These are phyloP conservation scores for Calophaca sinica DNA, from an alignment of 306 rosid species.

Conservation along the genomic window DNA sequence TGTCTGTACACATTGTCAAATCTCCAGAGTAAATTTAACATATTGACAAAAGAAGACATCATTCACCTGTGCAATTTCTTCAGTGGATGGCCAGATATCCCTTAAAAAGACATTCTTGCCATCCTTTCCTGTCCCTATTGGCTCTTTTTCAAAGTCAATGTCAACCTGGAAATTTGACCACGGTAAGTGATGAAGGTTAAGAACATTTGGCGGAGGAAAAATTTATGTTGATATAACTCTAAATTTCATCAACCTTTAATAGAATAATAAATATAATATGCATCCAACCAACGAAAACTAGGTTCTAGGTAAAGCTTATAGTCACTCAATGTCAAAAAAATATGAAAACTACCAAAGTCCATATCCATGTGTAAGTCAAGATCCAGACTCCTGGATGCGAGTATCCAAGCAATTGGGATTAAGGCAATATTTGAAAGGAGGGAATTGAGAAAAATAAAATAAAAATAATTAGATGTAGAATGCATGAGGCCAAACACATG, in stretches of 20 bases:
- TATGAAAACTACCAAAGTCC: background rate
- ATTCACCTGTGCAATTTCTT: conserved; percentile 84
- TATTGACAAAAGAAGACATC: conserved; percentile 18
- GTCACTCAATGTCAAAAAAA: background rate
- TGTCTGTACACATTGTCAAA: conserved; percentile 21
- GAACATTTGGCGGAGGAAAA: background rate
- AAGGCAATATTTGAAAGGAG: conserved; percentile 16
- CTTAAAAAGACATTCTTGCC: conserved; percentile 77
- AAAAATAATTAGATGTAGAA: background rate
- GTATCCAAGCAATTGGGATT: background rate
- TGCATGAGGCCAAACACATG: conserved; percentile 2
- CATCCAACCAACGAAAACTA: conserved; percentile 3
- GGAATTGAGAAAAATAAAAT: background rate
- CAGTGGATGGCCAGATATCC: conserved; percentile 89
- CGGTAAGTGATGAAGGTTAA: conserved; percentile 2
- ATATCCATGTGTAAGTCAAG: background rate
- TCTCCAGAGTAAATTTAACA: conserved; percentile 15
- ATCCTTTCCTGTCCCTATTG: conserved; percentile 89
- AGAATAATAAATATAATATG: conserved; percentile 2
- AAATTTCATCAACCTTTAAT: conserved; percentile 49
- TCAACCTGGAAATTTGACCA: conserved; percentile 68
- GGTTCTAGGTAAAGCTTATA: conserved; percentile 4
- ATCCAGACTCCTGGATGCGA: background rate
- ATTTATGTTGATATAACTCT: conserved; percentile 32
- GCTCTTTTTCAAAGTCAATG: conserved; percentile 91